Conservation (phyloP, 495 filamentous ascomycete species). For the Talaromyces adpressus region DNA sequence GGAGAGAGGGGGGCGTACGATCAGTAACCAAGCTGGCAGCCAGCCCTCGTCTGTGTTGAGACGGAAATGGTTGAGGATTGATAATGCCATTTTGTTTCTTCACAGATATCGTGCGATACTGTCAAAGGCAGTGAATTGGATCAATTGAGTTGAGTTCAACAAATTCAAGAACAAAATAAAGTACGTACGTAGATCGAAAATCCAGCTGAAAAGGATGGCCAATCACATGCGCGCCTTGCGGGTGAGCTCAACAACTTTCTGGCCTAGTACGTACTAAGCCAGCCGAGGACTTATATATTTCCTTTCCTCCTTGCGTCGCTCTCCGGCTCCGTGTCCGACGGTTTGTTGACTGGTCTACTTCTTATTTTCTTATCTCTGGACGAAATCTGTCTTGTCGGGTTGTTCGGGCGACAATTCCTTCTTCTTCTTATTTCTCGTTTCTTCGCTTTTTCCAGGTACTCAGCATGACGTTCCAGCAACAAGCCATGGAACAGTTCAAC, state of each 20-base stretch:
- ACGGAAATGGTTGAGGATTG: slow-evolving; percentile 3
- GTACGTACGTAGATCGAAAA: too few species aligned
- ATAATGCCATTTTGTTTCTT: neutral
- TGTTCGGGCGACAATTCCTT: neutral
- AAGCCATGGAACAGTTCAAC: slow-evolving; percentile 29
- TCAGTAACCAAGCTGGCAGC: slow-evolving; percentile 60
- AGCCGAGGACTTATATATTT: slow-evolving; percentile 9
- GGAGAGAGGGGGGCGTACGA: slow-evolving; percentile 33
- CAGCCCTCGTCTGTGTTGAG: slow-evolving; percentile 52
- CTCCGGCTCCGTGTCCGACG: neutral
- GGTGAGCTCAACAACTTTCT: slow-evolving; percentile 4
- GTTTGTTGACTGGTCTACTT: neutral
- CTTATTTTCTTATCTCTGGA: neutral
- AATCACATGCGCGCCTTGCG: neutral
- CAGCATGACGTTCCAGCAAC: neutral
- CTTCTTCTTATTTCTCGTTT: neutral
- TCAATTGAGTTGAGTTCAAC: neutral
- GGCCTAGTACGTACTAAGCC: neutral
- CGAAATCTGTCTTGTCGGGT: neutral
- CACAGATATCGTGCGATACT: neutral
- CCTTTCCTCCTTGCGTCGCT: slow-evolving; percentile 1
- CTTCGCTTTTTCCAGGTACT: neutral
- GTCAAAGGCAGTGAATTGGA: neutral
- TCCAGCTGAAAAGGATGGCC: neutral
- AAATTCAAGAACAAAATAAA: neutral